Evolutionary conservation across 441 rosid species (phyloP).

Genomic region (Brassica balearica): DNA sequence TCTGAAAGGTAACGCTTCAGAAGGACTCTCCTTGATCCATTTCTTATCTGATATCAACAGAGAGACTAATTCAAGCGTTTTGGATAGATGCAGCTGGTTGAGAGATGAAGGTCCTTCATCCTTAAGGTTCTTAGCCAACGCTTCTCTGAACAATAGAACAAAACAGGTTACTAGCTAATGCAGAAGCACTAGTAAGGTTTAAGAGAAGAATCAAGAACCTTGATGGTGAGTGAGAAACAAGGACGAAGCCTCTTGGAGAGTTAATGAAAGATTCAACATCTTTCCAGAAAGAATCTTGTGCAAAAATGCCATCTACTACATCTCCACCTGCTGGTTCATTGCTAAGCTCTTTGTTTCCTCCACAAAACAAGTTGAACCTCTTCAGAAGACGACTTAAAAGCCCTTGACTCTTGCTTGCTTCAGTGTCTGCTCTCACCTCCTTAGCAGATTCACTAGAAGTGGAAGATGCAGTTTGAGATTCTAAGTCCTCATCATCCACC

Average conservation of each 20-base stretch:
- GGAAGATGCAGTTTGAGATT: slow-evolving; percentile 35
- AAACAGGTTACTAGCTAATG: not conserved
- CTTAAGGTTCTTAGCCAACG: slow-evolving; percentile 60
- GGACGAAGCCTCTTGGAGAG: slow-evolving; percentile 55
- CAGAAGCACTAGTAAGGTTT: slow-evolving; percentile 20
- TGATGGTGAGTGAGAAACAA: slow-evolving; percentile 62
- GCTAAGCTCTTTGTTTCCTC: slow-evolving; percentile 33
- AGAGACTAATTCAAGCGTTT: slow-evolving; percentile 53
- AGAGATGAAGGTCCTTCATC: slow-evolving; percentile 67
- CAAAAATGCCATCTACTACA: slow-evolving; percentile 44
- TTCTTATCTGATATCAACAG: slow-evolving; percentile 44
- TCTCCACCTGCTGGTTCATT: slow-evolving; percentile 45
- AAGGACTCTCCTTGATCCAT: slow-evolving; percentile 59
- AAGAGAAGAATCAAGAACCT: slow-evolving; percentile 56
- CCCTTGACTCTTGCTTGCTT: slow-evolving; percentile 41
- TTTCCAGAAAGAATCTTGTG: slow-evolving; percentile 60
- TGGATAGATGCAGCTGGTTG: slow-evolving; percentile 41
- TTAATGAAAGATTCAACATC: slow-evolving; percentile 63
- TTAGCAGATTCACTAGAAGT: slow-evolving; percentile 33
- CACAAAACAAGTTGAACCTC: slow-evolving; percentile 50
- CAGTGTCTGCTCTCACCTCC: slow-evolving; percentile 38
- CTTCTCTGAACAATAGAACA: slow-evolving; percentile 48
- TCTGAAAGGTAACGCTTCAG: slow-evolving; percentile 58
- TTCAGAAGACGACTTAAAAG: slow-evolving; percentile 44
- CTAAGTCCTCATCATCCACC: slow-evolving; percentile 24